Evolutionary conservation across 306 rosid genomes (phyloP).

Genomic region (Arachis stenosperma): DNA sequence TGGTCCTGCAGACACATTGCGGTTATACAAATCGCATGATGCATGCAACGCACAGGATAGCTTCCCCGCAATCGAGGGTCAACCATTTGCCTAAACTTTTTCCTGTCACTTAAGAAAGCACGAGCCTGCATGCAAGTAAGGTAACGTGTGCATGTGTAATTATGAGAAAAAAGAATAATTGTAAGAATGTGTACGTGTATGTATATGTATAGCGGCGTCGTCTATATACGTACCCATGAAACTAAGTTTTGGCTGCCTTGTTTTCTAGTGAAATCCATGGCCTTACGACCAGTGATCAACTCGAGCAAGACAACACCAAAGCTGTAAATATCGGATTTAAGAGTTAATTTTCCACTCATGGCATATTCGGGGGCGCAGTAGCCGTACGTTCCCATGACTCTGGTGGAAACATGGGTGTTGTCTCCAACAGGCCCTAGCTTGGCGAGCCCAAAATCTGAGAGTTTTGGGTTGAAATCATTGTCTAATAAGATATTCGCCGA

Average conservation of each 20-base stretch:
- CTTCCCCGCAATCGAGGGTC: slow-evolving; percentile 73
- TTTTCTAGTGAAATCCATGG: slow-evolving; percentile 55
- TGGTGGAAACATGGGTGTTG: slow-evolving; percentile 78
- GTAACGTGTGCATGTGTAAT: too few species aligned
- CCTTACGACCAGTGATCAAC: slow-evolving; percentile 75
- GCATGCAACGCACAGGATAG: slow-evolving; percentile 70
- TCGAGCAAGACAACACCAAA: slow-evolving; percentile 83
- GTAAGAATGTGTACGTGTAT: too few species aligned
- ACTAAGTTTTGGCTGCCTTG: slow-evolving; percentile 69
- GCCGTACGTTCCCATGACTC: slow-evolving; percentile 84
- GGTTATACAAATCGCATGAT: slow-evolving; percentile 75
- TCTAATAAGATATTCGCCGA: slow-evolving; percentile 79
- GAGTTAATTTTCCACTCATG: slow-evolving; percentile 80
- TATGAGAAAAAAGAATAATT: too few species aligned
- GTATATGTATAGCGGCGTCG: too few species aligned
- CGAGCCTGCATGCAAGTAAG: slow-evolving; percentile 26
- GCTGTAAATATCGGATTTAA: slow-evolving; percentile 81
- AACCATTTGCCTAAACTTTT: slow-evolving; percentile 52
- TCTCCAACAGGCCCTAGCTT: slow-evolving; percentile 81
- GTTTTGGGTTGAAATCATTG: slow-evolving; percentile 62
- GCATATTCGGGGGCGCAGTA: slow-evolving; percentile 87
- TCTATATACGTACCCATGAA: slow-evolving; percentile 48
- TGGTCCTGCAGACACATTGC: slow-evolving; percentile 88
- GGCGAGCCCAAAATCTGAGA: slow-evolving; percentile 82
- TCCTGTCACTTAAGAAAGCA: slow-evolving; percentile 46